These are phyloP conservation scores for Heterobasidion parviporum DNA, from an alignment of 1,284 basidiomycete genomes.

Conservation along the genomic window DNA sequence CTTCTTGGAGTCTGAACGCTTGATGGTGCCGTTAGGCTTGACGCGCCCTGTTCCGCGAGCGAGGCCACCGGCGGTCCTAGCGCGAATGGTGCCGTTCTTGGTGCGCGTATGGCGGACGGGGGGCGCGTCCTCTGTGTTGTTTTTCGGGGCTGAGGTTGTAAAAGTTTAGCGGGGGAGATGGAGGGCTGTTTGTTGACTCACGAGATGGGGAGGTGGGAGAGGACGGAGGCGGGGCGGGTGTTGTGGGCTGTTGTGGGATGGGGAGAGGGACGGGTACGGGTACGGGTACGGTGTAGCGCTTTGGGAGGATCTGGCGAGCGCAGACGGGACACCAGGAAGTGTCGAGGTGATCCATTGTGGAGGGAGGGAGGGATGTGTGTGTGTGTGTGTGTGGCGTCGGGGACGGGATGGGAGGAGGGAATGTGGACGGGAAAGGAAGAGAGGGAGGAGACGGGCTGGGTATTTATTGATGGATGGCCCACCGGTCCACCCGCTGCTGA, in stretches of 20 bases:
- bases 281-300: constrained; percentile 46
- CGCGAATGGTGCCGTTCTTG: constrained; percentile 33
- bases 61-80: constrained; percentile 38
- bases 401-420: neutral
- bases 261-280: constrained; percentile 19
- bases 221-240: constrained; percentile 24
- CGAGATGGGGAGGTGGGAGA: constrained; percentile 23
- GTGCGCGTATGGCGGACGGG: constrained; percentile 22
- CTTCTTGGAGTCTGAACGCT: constrained; percentile 29
- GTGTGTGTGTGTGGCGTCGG: neutral
- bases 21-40: constrained; percentile 45
- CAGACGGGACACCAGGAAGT: constrained; percentile 69
- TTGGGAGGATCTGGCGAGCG: constrained; percentile 61
- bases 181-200: constrained; percentile 13
- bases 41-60: constrained; percentile 54
- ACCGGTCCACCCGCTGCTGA: neutral
- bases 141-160: constrained; percentile 19
- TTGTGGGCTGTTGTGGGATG: constrained; percentile 1
- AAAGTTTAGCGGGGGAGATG: neutral
- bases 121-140: constrained; percentile 14
- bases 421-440: neutral
- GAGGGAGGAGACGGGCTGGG: neutral
- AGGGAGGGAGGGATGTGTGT: neutral
- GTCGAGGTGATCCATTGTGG: constrained; percentile 30
- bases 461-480: neutral